Evolutionary conservation across 2,329 filamentous ascomycete species (phyloP).

Genomic region (Plenodomus biglobosus): DNA sequence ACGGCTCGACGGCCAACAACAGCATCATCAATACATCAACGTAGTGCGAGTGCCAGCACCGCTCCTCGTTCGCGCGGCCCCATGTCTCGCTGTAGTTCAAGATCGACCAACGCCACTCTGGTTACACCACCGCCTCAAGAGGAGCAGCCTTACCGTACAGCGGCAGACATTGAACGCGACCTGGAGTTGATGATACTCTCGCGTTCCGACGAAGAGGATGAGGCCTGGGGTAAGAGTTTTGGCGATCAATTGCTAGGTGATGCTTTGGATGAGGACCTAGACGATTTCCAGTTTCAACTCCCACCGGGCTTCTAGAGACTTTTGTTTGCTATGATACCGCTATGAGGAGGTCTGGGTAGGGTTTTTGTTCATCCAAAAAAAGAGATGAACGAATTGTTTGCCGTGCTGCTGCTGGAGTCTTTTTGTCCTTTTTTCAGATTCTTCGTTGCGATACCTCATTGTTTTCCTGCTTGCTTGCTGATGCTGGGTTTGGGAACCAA

Average conservation of each 20-base stretch:
- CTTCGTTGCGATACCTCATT: too few relatives aligned
- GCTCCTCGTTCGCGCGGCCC: slow-evolving; percentile 17
- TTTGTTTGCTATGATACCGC: too few relatives aligned
- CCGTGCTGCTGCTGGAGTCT: too few relatives aligned
- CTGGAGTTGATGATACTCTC: slow-evolving; percentile 33
- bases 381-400: too few relatives aligned
- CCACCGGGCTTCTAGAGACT: slow-evolving; percentile 31
- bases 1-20: slow-evolving; percentile 24
- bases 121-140: slow-evolving; percentile 26
- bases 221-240: slow-evolving; percentile 38
- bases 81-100: slow-evolving; percentile 41
- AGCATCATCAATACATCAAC: slow-evolving; percentile 17
- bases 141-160: slow-evolving; percentile 28
- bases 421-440: too few relatives aligned
- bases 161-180: slow-evolving; percentile 40
- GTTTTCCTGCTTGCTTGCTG: too few relatives aligned
- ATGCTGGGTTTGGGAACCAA: too few relatives aligned
- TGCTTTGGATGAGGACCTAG: slow-evolving; percentile 32
- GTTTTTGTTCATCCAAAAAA: too few relatives aligned
- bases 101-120: slow-evolving; percentile 34
- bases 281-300: slow-evolving; percentile 36
- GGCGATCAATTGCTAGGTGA: slow-evolving; percentile 27
- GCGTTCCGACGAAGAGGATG: slow-evolving; percentile 29
- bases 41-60: slow-evolving; percentile 12
- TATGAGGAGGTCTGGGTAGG: too few relatives aligned